These are phyloP conservation scores for Piromyces sp. DNA, from an alignment of 192 early-diverging fungal genomes.

Conservation along the genomic window DNA sequence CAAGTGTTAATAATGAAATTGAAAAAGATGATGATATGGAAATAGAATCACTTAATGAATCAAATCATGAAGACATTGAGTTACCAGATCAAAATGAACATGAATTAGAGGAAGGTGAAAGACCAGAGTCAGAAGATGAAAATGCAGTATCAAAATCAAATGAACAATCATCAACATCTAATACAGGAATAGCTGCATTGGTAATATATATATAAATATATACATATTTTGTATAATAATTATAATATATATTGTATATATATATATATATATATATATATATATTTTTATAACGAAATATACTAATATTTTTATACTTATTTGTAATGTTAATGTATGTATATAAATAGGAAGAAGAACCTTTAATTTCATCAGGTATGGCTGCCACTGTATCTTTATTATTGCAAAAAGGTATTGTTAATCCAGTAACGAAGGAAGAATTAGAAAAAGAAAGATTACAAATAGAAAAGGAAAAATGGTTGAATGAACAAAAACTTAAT, in stretches of 20 bases:
- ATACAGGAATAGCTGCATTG: conserved; percentile 5
- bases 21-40: conserved; percentile 9
- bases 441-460: conserved; percentile 38
- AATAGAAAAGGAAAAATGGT: conserved; percentile 45
- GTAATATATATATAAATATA: not conserved
- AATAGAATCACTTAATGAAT: conserved; percentile 11
- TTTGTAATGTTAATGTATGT: too few relatives aligned
- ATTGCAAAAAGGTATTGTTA: conserved; percentile 50
- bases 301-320: too few relatives aligned
- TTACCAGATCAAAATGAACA: not conserved
- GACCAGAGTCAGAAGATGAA: not conserved
- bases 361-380: conserved; percentile 58
- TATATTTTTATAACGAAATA: too few relatives aligned
- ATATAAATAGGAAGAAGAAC: conserved; percentile 66
- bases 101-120: not conserved
- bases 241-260: too few relatives aligned
- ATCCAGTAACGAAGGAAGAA: conserved; percentile 41
- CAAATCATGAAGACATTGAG: not conserved
- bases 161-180: not conserved
- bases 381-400: conserved; percentile 67
- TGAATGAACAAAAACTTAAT: conserved; percentile 44
- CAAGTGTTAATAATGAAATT: not conserved
- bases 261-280: too few relatives aligned
- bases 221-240: too few relatives aligned
- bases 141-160: not conserved